Percentiles rank a stretch among this genome's conserved stretches.
Evolutionary conservation across 306 rosid species (phyloP).

Genomic region (Pyrus pyrifolia): DNA sequence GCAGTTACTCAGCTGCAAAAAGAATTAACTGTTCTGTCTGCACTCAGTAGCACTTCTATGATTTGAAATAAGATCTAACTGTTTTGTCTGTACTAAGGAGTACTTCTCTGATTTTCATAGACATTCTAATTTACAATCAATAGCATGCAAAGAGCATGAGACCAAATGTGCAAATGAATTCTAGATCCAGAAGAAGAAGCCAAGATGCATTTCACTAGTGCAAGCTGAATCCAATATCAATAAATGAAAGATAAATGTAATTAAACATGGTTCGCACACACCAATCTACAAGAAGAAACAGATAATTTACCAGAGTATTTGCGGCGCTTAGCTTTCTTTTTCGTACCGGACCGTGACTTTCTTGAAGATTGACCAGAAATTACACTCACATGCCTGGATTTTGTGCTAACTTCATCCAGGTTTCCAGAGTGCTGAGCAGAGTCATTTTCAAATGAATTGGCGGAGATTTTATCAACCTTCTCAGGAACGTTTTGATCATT

Average conservation of each 20-base stretch:
- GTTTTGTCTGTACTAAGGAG: neutral
- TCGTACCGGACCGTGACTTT: constrained; percentile 41
- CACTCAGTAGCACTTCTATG: neutral
- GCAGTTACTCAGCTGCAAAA: neutral
- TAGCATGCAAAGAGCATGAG: neutral
- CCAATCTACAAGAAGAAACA: constrained; percentile 5
- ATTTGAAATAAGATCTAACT: neutral
- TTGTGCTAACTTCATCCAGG: constrained; percentile 25
- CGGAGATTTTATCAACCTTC: constrained; percentile 26
- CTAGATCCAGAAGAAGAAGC: constrained; percentile 8
- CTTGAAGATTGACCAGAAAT: constrained; percentile 30
- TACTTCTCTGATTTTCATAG: constrained; percentile 13
- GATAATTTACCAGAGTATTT: constrained; percentile 56
- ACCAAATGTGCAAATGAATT: constrained; percentile 4
- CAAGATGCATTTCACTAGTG: neutral
- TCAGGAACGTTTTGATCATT: constrained; percentile 27
- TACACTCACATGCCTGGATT: constrained; percentile 34
- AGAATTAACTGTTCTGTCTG: neutral
- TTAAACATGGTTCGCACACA: neutral
- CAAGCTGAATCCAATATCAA: neutral
- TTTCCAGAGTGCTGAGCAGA: constrained; percentile 23
- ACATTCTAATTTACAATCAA: neutral
- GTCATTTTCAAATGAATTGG: constrained; percentile 20
- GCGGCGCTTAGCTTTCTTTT: constrained; percentile 58
- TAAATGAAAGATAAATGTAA: neutral